Conservation (phyloP, 306 rosid genomes). For the Corylus avellana region DNA sequence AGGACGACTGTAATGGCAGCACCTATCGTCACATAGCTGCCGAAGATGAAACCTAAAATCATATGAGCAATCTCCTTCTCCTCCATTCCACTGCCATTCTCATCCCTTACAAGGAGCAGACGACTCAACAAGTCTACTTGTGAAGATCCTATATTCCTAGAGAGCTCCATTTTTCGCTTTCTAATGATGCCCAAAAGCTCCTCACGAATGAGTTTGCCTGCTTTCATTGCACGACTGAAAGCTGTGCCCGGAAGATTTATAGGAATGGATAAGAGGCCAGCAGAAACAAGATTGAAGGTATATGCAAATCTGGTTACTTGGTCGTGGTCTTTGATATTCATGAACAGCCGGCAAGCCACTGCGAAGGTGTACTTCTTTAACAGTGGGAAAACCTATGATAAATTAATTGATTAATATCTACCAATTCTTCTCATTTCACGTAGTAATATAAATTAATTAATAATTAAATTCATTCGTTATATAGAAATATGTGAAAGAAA, state of each 20-base stretch:
- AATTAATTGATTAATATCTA: no score
- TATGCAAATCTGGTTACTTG: not conserved
- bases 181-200: conserved; percentile 9
- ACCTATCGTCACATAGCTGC: conserved; percentile 5
- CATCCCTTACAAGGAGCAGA: not conserved
- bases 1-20: conserved; percentile 10
- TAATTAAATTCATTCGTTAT: no score
- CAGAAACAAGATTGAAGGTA: not conserved
- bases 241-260: conserved; percentile 28
- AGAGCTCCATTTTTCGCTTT: conserved; percentile 7
- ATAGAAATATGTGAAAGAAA: no score
- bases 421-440: no score
- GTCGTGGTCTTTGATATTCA: not conserved
- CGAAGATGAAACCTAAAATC: conserved; percentile 16
- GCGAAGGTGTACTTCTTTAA: conserved; percentile 2
- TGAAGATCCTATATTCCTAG: not conserved
- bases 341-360: not conserved
- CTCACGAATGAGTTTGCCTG: not conserved
- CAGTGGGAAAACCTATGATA: not conserved
- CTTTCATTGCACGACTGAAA: not conserved
- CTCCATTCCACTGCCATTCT: not conserved
- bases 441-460: no score
- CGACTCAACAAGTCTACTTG: not conserved
- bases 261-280: conserved; percentile 17
- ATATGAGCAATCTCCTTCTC: conserved; percentile 20